These are phyloP conservation scores for Stylonectria norvegica DNA, from an alignment of 2,329 filamentous ascomycete species.

Conservation along the genomic window DNA sequence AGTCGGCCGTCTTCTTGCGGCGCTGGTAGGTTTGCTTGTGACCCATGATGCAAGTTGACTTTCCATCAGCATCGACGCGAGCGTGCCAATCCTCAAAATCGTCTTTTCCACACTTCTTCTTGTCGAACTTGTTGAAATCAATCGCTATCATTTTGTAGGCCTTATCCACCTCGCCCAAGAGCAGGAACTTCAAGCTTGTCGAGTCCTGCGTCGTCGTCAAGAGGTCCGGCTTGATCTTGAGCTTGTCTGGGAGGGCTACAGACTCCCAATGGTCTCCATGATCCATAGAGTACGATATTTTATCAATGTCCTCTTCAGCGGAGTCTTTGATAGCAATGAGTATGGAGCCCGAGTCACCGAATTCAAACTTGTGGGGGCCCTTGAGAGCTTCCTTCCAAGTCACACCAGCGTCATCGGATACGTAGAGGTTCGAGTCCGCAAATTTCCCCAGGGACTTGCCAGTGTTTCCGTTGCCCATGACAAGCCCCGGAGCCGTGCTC, in stretches of 20 bases:
- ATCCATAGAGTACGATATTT: slow-evolving; percentile 75
- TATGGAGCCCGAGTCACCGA: slow-evolving; percentile 88
- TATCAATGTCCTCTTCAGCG: slow-evolving; percentile 53
- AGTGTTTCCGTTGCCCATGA: slow-evolving; percentile 92
- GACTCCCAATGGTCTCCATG: slow-evolving; percentile 82
- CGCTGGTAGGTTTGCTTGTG: slow-evolving; percentile 84
- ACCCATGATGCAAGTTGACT: slow-evolving; percentile 90
- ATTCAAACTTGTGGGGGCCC: slow-evolving; percentile 91
- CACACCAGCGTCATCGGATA: slow-evolving; percentile 86
- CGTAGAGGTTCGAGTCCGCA: slow-evolving; percentile 72
- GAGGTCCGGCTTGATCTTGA: slow-evolving; percentile 67
- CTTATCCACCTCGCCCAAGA: slow-evolving; percentile 61
- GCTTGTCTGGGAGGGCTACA: slow-evolving; percentile 61
- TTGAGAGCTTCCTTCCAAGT: slow-evolving; percentile 75
- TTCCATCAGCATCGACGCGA: slow-evolving; percentile 72
- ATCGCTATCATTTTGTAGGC: slow-evolving; percentile 68
- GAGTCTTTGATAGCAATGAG: slow-evolving; percentile 80
- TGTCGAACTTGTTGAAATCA: slow-evolving; percentile 79
- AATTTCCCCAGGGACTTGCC: slow-evolving; percentile 71
- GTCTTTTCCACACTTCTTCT: slow-evolving; percentile 70
- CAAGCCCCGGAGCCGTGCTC: slow-evolving; percentile 84
- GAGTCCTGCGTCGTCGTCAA: slow-evolving; percentile 91
- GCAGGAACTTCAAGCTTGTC: slow-evolving; percentile 84
- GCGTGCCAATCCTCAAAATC: slow-evolving; percentile 91
- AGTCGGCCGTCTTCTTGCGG: slow-evolving; percentile 82